Evolutionary conservation across 192 early-diverging fungal species (phyloP).

Genomic region (Pilobolus umbonatus): DNA sequence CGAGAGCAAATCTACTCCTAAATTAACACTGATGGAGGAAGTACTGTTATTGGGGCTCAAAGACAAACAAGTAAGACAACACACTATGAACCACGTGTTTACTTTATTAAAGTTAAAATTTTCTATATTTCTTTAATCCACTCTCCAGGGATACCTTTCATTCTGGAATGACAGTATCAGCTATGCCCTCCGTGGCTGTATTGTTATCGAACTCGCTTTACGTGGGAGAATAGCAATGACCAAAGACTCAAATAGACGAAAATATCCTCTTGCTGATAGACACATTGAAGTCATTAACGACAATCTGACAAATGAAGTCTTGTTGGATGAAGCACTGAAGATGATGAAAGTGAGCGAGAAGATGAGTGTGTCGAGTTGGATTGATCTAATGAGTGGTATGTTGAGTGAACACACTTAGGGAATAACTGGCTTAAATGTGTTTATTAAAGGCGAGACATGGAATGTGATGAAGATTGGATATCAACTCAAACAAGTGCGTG

Average conservation of each 20-base stretch:
- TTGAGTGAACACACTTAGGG: not conserved
- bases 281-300: slow-evolving; percentile 81
- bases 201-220: slow-evolving; percentile 94
- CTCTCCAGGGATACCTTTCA: slow-evolving; percentile 89
- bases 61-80: slow-evolving; percentile 68
- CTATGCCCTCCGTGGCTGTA: slow-evolving; percentile 91
- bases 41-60: slow-evolving; percentile 91
- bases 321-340: slow-evolving; percentile 91
- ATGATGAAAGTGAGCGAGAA: slow-evolving; percentile 84
- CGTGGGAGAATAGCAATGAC: slow-evolving; percentile 83
- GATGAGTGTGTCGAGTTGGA: slow-evolving; percentile 88
- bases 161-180: slow-evolving; percentile 99
- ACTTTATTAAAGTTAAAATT: not conserved
- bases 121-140: too few species aligned
- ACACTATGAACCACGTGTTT: slow-evolving; percentile 10
- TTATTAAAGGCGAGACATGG: slow-evolving; percentile 89
- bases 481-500: slow-evolving; percentile 96
- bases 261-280: slow-evolving; percentile 73
- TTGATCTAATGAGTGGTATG: slow-evolving; percentile 95
- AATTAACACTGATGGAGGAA: slow-evolving; percentile 95
- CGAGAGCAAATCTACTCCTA: slow-evolving; percentile 42
- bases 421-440: not conserved
- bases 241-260: slow-evolving; percentile 77
- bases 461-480: slow-evolving; percentile 95
- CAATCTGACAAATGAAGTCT: slow-evolving; percentile 84